phyloP scores from a whole-genome alignment of 257 asterid genomes.

The Nicotiana obtusifolia region DNA sequence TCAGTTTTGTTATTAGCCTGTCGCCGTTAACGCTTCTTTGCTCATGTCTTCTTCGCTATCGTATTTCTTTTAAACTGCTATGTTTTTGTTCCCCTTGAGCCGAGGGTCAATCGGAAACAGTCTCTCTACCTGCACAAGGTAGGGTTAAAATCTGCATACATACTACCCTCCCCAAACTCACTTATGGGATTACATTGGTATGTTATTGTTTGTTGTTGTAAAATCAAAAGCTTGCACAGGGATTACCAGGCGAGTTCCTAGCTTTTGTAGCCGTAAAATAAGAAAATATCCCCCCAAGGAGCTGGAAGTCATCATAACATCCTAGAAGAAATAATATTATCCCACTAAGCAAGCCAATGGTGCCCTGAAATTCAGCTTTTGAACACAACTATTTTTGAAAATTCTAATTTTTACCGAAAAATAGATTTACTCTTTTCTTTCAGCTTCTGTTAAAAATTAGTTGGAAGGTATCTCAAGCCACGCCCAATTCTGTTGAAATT shows the following conservation, averaged over 20 bases:
- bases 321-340: not conserved
- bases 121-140: too few relatives aligned
- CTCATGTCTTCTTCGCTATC: too few relatives aligned
- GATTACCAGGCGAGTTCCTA: not conserved
- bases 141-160: too few relatives aligned
- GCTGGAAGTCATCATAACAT: not conserved
- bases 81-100: too few relatives aligned
- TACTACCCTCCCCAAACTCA: too few relatives aligned
- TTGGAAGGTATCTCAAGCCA: not conserved
- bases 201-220: too few relatives aligned
- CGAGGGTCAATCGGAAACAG: too few relatives aligned
- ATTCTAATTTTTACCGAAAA: not conserved
- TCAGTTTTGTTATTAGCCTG: too few relatives aligned
- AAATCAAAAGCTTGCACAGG: too few relatives aligned
- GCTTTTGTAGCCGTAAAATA: not conserved
- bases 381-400: not conserved
- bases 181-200: too few relatives aligned
- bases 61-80: too few relatives aligned
- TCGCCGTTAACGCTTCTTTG: too few relatives aligned
- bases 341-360: not conserved
- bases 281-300: not conserved
- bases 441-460: not conserved
- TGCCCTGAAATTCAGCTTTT: not conserved
- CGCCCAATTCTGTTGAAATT: not conserved
- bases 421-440: not conserved